These are phyloP conservation scores for Xylariaceae sp. DNA, from an alignment of 2,329 filamentous ascomycete genomes.

Conservation along the genomic window DNA sequence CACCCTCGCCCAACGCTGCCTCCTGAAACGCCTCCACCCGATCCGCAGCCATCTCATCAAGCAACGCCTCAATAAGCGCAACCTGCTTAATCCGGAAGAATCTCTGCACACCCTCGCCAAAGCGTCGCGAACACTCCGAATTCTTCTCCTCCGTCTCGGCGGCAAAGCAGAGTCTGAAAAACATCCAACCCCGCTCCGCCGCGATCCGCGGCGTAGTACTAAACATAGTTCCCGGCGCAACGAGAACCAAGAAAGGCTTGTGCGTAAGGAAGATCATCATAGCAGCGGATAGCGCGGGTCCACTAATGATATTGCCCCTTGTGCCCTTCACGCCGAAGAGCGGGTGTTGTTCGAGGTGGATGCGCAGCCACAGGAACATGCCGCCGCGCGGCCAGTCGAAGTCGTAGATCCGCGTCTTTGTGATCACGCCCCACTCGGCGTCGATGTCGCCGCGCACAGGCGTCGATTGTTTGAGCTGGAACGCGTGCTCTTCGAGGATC, in stretches of 20 bases:
- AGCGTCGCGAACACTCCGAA: slow-evolving; percentile 53
- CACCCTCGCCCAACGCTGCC: slow-evolving; percentile 10
- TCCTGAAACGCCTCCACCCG: too few species aligned
- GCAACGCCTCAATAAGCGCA: slow-evolving; percentile 58
- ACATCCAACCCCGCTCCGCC: slow-evolving; percentile 60
- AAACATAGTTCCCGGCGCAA: slow-evolving; percentile 69
- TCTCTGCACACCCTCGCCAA: slow-evolving; percentile 61
- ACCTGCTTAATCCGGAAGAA: slow-evolving; percentile 74
- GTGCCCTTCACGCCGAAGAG: slow-evolving; percentile 46
- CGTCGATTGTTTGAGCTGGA: slow-evolving; percentile 58
- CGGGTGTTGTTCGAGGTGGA: slow-evolving; percentile 69
- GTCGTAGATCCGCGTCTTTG: slow-evolving; percentile 66
- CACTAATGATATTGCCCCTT: slow-evolving; percentile 41
- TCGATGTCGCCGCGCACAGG: slow-evolving; percentile 37
- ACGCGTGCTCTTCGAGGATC: slow-evolving; percentile 63
- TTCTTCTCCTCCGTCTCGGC: slow-evolving; percentile 71
- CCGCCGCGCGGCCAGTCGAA: slow-evolving; percentile 79
- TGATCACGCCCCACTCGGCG: slow-evolving; percentile 68
- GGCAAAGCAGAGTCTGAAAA: slow-evolving; percentile 77
- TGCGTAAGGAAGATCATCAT: slow-evolving; percentile 67
- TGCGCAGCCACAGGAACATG: slow-evolving; percentile 84
- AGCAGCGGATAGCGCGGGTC: slow-evolving; percentile 54
- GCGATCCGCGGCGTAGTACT: slow-evolving; percentile 57
- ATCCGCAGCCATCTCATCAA: slow-evolving; percentile 34
- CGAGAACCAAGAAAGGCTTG: slow-evolving; percentile 64